Conservation (phyloP, 352 stramenopile genomes). For the Pythium oligandrum region DNA sequence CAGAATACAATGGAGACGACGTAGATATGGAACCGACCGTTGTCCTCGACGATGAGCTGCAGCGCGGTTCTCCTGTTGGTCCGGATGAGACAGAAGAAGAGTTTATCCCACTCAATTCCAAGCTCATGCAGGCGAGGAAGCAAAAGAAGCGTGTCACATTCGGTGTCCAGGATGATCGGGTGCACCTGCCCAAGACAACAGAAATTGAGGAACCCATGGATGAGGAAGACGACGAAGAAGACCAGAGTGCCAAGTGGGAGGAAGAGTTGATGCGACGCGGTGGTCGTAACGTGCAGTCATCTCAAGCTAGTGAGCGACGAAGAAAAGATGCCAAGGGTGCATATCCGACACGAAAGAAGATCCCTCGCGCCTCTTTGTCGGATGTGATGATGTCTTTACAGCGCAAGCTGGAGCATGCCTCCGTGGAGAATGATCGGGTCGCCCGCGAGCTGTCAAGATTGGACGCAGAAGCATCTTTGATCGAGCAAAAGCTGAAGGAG, state of each 20-base stretch:
- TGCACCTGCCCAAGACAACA: slow-evolving; percentile 27
- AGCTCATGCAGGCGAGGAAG: slow-evolving; percentile 32
- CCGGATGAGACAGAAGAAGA: slow-evolving; percentile 31
- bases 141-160: slow-evolving; percentile 65
- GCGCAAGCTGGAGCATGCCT: slow-evolving; percentile 34
- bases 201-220: slow-evolving; percentile 36
- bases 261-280: slow-evolving; percentile 75
- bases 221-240: slow-evolving; percentile 30
- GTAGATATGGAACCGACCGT: neutral
- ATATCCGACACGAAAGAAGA: slow-evolving; percentile 51
- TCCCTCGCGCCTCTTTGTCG: slow-evolving; percentile 38
- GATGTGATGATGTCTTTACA: slow-evolving; percentile 53
- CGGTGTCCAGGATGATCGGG: slow-evolving; percentile 26
- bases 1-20: slow-evolving; percentile 5
- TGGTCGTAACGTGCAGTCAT: slow-evolving; percentile 24
- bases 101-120: slow-evolving; percentile 61
- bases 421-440: slow-evolving; percentile 39
- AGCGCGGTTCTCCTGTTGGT: too few relatives aligned
- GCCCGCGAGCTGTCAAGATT: slow-evolving; percentile 48
- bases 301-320: slow-evolving; percentile 5
- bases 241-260: slow-evolving; percentile 54
- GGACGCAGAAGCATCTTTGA: slow-evolving; percentile 37
- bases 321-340: slow-evolving; percentile 6
- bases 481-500: slow-evolving; percentile 33
- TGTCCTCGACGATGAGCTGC: too few relatives aligned